Conservation (phyloP, 768 basidiomycete species). For the Suillus occidentalis region DNA sequence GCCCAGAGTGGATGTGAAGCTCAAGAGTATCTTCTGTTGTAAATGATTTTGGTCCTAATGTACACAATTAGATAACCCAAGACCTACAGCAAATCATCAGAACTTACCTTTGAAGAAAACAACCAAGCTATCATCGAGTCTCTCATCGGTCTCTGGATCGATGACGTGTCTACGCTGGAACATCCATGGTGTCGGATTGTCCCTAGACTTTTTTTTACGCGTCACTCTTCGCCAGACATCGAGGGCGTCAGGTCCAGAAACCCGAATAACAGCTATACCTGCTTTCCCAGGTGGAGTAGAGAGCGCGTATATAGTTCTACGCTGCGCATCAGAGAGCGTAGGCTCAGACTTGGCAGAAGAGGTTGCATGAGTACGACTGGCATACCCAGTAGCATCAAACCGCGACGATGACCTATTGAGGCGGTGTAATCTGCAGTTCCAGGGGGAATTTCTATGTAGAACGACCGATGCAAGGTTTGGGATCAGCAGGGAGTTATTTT, state of each 20-base stretch:
- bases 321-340: slow-evolving; percentile 50
- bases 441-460: slow-evolving; percentile 29
- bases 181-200: slow-evolving; percentile 57
- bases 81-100: neutral
- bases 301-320: slow-evolving; percentile 81
- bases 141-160: slow-evolving; percentile 57
- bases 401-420: neutral
- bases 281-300: slow-evolving; percentile 86
- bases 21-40: slow-evolving; percentile 84
- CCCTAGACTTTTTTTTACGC: slow-evolving; percentile 21
- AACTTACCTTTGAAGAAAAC: slow-evolving; percentile 77
- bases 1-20: slow-evolving; percentile 84
- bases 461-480: slow-evolving; percentile 16
- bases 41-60: slow-evolving; percentile 72
- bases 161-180: slow-evolving; percentile 70
- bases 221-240: slow-evolving; percentile 65
- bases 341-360: slow-evolving; percentile 10
- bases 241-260: slow-evolving; percentile 76
- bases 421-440: slow-evolving; percentile 12
- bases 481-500: slow-evolving; percentile 1
- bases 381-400: neutral
- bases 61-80: slow-evolving; percentile 3
- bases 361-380: neutral
- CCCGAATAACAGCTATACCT: slow-evolving; percentile 78
- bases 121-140: slow-evolving; percentile 77